A percentile compares a stretch with the other conserved stretches of the same genome.
Evolutionary conservation across 768 basidiomycete genomes (phyloP).

Genomic region (Collybiopsis luxurians): DNA sequence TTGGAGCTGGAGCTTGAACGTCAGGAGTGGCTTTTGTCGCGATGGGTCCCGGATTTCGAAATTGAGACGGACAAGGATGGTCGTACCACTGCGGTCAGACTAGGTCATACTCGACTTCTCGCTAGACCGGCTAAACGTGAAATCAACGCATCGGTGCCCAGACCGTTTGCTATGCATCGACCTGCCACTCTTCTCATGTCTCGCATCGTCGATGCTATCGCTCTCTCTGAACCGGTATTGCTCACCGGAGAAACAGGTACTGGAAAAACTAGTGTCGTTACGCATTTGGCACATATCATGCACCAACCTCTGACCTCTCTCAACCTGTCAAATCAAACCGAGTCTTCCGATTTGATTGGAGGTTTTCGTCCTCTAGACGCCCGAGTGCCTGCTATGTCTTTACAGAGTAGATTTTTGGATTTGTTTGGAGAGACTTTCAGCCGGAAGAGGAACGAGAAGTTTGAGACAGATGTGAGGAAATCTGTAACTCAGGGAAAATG

Average conservation of each 20-base stretch:
- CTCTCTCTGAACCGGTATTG: slow-evolving; percentile 78
- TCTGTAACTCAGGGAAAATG: slow-evolving; percentile 82
- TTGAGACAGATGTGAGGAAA: slow-evolving; percentile 77
- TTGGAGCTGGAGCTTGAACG: slow-evolving; percentile 71
- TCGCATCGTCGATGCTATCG: slow-evolving; percentile 71
- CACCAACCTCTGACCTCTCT: slow-evolving; percentile 78
- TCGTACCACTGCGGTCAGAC: slow-evolving; percentile 48
- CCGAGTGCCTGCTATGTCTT: slow-evolving; percentile 64
- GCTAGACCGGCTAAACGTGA: slow-evolving; percentile 39
- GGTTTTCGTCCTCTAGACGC: slow-evolving; percentile 97
- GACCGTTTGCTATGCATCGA: slow-evolving; percentile 87
- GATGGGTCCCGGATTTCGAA: slow-evolving; percentile 64
- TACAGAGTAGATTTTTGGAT: slow-evolving; percentile 74
- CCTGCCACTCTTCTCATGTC: slow-evolving; percentile 80
- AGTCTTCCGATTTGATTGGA: slow-evolving; percentile 90
- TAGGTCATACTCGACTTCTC: slow-evolving; percentile 61
- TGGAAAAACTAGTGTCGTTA: slow-evolving; percentile 92
- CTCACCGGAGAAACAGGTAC: slow-evolving; percentile 99
- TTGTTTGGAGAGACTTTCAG: slow-evolving; percentile 89
- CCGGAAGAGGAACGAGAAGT: slow-evolving; percentile 83
- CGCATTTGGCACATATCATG: slow-evolving; percentile 81
- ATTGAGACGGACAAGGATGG: slow-evolving; percentile 69
- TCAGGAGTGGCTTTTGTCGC: slow-evolving; percentile 64
- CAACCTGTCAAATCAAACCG: slow-evolving; percentile 95
- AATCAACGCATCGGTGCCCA: slow-evolving; percentile 28